phyloP scores from a whole-genome alignment of 2,329 filamentous ascomycete species.

The Stagonosporopsis chrysanthemi region DNA sequence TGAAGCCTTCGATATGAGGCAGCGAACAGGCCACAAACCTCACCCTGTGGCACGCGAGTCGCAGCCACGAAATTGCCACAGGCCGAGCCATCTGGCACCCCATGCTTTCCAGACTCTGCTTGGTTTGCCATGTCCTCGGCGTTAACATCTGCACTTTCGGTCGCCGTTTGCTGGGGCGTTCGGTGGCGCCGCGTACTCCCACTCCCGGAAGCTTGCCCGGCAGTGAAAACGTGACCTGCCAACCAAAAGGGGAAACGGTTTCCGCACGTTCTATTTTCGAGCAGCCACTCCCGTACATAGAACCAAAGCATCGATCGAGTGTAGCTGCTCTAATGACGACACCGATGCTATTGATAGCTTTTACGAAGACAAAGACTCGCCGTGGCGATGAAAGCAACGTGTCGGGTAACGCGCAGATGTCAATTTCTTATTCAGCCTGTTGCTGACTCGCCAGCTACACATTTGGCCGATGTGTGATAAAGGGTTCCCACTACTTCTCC shows the following conservation, averaged over 20 bases:
- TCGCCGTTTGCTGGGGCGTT: slow-evolving; percentile 13
- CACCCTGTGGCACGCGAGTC: slow-evolving; percentile 9
- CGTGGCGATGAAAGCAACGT: neutral
- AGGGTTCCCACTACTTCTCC: slow-evolving; percentile 16
- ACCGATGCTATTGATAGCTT: slow-evolving; percentile 5
- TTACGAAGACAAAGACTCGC: neutral
- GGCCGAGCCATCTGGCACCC: slow-evolving; percentile 5
- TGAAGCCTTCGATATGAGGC: slow-evolving; percentile 11
- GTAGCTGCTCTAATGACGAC: slow-evolving; percentile 9
- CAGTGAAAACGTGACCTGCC: slow-evolving; percentile 3
- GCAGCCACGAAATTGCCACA: slow-evolving; percentile 18
- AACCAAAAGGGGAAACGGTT: slow-evolving; percentile 6
- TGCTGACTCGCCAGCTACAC: slow-evolving; percentile 4
- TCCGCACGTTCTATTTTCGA: slow-evolving; percentile 13
- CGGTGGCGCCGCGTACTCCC: slow-evolving; percentile 17
- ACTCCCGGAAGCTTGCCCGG: slow-evolving; percentile 9
- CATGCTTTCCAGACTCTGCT: slow-evolving; percentile 6
- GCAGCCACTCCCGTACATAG: slow-evolving; percentile 10
- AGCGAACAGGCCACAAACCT: slow-evolving; percentile 12
- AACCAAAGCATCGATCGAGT: neutral
- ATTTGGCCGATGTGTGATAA: slow-evolving; percentile 12
- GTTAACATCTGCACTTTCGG: slow-evolving; percentile 5
- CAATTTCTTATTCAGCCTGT: slow-evolving; percentile 1
- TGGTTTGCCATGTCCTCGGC: slow-evolving; percentile 7
- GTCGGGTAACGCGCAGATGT: slow-evolving; percentile 2